These are phyloP conservation scores for Paraphoma chrysanthemicola DNA, from an alignment of 2,329 filamentous ascomycete species.

Conservation along the genomic window DNA sequence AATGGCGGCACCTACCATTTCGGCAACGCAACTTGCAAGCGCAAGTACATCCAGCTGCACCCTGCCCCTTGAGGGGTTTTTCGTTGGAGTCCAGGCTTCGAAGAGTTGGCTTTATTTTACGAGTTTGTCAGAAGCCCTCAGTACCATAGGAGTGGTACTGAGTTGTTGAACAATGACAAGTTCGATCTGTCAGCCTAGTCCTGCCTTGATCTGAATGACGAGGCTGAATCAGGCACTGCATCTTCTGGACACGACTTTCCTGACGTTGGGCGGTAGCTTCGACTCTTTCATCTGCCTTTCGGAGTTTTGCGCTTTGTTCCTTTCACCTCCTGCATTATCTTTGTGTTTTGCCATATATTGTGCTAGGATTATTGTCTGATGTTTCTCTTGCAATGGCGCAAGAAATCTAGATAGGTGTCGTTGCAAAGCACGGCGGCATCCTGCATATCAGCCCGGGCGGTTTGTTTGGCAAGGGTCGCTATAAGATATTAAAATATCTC, in stretches of 20 bases:
- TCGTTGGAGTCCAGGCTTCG: neutral
- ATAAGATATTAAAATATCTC: conserved; percentile 1
- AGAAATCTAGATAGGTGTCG: conserved; percentile 10
- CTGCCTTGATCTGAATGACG: neutral
- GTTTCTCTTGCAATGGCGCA: conserved; percentile 3
- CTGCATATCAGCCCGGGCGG: neutral
- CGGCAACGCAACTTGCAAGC: conserved; percentile 67
- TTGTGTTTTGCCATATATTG: conserved; percentile 2
- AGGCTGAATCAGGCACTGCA: neutral
- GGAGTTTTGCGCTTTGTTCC: conserved; percentile 1
- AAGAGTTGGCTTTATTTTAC: neutral
- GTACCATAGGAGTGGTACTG: neutral
- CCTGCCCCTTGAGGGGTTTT: neutral
- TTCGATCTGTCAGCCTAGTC: neutral
- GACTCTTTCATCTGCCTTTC: neutral
- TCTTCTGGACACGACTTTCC: neutral
- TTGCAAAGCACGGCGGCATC: conserved; percentile 9
- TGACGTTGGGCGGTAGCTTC: neutral
- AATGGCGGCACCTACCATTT: conserved; percentile 65
- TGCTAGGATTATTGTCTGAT: neutral
- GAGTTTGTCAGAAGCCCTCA: neutral
- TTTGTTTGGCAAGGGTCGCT: neutral
- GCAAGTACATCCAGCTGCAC: conserved; percentile 62
- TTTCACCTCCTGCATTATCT: neutral
- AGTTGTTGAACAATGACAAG: neutral